Conservation (phyloP, 2,329 filamentous ascomycete genomes). For the Trichophyton schoenleinii region DNA sequence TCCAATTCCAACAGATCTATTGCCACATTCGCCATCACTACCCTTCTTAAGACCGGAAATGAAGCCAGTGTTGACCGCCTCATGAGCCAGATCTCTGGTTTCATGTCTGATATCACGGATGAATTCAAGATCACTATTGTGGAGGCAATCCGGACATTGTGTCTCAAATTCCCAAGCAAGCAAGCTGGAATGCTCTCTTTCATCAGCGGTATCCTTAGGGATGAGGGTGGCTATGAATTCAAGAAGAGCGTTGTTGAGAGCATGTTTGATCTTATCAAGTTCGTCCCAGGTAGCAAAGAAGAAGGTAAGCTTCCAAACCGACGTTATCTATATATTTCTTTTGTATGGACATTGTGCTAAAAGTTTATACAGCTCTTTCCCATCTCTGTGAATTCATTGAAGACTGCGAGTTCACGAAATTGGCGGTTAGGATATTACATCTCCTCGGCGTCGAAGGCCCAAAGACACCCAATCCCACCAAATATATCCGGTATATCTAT, state of each 20-base stretch:
- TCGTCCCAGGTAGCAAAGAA: conserved; percentile 76
- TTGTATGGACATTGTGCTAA: conserved; percentile 5
- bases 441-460: conserved; percentile 88
- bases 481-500: conserved; percentile 99
- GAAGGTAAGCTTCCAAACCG: conserved; percentile 35
- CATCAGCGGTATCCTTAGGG: conserved; percentile 88
- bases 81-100: conserved; percentile 96
- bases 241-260: conserved; percentile 96
- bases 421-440: conserved; percentile 89
- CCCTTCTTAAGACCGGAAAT: conserved; percentile 93
- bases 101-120: conserved; percentile 98
- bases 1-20: conserved; percentile 96
- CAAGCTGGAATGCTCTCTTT: conserved; percentile 96
- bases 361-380: conserved; percentile 52
- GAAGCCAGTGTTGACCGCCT: conserved; percentile 91
- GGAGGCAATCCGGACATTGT: conserved; percentile 90
- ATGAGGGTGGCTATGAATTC: conserved; percentile 97
- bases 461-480: conserved; percentile 88
- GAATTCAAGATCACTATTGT: conserved; percentile 99
- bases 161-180: conserved; percentile 95
- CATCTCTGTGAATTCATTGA: conserved; percentile 99
- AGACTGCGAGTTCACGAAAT: conserved; percentile 97
- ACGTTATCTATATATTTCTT: background rate
- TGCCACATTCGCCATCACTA: conserved; percentile 96
- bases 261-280: conserved; percentile 99